Evolutionary conservation across 1,139 yeast genomes (phyloP).

Genomic region (Protomyces macrosporus): DNA sequence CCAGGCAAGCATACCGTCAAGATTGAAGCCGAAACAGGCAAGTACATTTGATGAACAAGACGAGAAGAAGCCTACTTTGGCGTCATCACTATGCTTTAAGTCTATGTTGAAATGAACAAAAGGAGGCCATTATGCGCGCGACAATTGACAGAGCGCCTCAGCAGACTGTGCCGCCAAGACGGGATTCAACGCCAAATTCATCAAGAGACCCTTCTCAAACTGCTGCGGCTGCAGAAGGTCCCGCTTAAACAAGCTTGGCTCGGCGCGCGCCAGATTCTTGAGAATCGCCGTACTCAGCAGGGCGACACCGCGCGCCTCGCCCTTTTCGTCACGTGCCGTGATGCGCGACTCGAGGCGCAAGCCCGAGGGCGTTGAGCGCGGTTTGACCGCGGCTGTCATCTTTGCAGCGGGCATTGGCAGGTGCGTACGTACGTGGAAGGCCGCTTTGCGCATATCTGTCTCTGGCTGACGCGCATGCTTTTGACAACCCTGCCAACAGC

Average conservation of each 20-base stretch:
- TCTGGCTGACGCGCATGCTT: constrained; percentile 30
- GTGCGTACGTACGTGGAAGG: constrained; percentile 33
- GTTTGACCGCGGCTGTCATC: neutral
- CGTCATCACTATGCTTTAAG: neutral
- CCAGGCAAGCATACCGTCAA: constrained; percentile 11
- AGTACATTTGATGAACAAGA: neutral
- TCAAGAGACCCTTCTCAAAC: constrained; percentile 1
- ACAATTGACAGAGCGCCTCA: constrained; percentile 3
- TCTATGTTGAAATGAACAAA: neutral
- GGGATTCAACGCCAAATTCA: constrained; percentile 10
- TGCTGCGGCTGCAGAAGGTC: neutral
- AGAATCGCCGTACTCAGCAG: constrained; percentile 41
- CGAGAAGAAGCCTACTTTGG: no score
- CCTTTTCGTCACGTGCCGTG: constrained; percentile 34
- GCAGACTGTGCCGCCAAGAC: constrained; percentile 8
- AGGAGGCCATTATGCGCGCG: neutral
- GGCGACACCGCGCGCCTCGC: constrained; percentile 34
- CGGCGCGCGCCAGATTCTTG: constrained; percentile 34
- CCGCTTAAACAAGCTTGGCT: neutral
- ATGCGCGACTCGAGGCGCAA: neutral
- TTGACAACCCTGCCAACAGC: constrained; percentile 31
- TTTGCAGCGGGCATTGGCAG: constrained; percentile 24
- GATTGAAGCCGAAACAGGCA: neutral
- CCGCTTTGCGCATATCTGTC: constrained; percentile 27
- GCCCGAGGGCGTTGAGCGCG: neutral